phyloP scores from a whole-genome alignment of 2,329 filamentous ascomycete species.

The Clarireedia homoeocarpa region DNA sequence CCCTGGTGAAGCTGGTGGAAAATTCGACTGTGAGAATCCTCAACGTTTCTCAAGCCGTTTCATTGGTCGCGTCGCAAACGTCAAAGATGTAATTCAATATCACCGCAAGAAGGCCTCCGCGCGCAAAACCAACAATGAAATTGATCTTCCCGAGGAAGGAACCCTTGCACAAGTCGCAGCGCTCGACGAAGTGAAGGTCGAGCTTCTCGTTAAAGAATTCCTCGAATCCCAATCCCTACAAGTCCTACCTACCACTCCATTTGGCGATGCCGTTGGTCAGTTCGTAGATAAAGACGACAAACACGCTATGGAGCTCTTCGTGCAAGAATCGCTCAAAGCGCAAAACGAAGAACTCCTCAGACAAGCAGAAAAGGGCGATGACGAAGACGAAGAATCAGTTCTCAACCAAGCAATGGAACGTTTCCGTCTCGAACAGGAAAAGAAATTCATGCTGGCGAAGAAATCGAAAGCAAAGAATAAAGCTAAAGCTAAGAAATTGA shows the following conservation, averaged over 20 bases:
- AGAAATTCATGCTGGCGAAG: conserved; percentile 57
- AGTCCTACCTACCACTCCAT: conserved; percentile 85
- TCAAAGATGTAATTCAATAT: conserved; percentile 88
- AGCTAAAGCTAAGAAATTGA: conserved; percentile 34
- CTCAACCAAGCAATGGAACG: conserved; percentile 67
- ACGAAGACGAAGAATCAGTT: conserved; percentile 61
- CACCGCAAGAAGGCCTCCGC: conserved; percentile 72
- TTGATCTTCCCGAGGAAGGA: conserved; percentile 55
- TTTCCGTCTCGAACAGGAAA: conserved; percentile 62
- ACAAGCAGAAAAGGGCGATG: conserved; percentile 45
- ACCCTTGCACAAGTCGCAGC: conserved; percentile 53
- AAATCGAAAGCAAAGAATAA: conserved; percentile 38
- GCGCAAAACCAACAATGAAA: conserved; percentile 34
- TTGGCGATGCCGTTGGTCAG: conserved; percentile 85
- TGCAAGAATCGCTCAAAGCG: conserved; percentile 60
- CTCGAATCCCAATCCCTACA: conserved; percentile 77
- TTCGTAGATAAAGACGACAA: conserved; percentile 96
- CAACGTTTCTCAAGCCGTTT: conserved; percentile 95
- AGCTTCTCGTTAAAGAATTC: conserved; percentile 81
- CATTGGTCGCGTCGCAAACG: conserved; percentile 82
- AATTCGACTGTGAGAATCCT: conserved; percentile 88
- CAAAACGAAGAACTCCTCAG: conserved; percentile 62
- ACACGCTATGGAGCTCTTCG: conserved; percentile 77
- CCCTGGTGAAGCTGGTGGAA: conserved; percentile 74
- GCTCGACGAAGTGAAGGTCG: conserved; percentile 71